Evolutionary conservation across 257 asterid genomes (phyloP).

Genomic region (Anisodus acutangulus): DNA sequence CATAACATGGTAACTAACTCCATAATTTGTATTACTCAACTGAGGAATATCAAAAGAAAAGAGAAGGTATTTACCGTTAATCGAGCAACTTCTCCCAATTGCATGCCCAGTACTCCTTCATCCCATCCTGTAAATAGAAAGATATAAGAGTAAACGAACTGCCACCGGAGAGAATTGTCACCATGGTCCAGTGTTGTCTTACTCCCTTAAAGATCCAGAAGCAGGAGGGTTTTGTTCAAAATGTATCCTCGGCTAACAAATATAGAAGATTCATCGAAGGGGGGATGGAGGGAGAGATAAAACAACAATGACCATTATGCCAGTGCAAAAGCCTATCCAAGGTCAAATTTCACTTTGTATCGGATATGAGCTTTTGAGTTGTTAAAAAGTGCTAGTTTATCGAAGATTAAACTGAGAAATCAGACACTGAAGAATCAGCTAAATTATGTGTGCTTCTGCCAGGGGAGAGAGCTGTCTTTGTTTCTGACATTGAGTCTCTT

Average conservation of each 20-base stretch:
- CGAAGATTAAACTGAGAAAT: neutral
- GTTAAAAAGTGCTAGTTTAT: neutral
- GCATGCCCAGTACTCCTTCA: slow-evolving; percentile 97
- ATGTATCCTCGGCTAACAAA: neutral
- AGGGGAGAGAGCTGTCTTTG: neutral
- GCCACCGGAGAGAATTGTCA: neutral
- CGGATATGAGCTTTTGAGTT: neutral
- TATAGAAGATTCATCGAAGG: neutral
- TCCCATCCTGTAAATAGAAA: slow-evolving; percentile 82
- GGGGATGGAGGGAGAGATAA: too few species aligned
- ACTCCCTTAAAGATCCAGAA: neutral
- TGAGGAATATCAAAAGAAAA: slow-evolving; percentile 5
- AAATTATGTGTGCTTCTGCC: neutral
- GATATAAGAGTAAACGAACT: slow-evolving; percentile 3
- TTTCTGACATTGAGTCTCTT: neutral
- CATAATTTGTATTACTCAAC: neutral
- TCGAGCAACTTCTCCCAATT: slow-evolving; percentile 92
- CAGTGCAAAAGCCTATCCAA: neutral
- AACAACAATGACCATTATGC: neutral
- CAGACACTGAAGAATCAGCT: neutral
- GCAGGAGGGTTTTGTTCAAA: neutral
- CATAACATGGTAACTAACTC: slow-evolving; percentile 1
- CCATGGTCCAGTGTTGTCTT: neutral
- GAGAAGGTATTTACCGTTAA: slow-evolving; percentile 49
- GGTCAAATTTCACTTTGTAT: neutral